phyloP scores from a whole-genome alignment of 176 grass and related monocot genomes.

The Carex myosuroides region DNA sequence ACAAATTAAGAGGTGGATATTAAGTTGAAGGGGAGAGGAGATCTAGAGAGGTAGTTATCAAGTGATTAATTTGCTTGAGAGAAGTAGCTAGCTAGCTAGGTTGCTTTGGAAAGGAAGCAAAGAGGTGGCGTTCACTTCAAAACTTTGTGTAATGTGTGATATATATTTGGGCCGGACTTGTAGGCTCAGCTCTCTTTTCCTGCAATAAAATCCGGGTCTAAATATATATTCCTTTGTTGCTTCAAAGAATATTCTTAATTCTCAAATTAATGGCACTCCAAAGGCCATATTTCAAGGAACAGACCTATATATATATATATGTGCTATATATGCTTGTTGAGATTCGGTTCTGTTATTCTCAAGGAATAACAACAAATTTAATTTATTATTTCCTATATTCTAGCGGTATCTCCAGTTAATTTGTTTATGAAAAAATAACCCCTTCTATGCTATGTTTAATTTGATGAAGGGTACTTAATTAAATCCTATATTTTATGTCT shows the following conservation, averaged over 20 bases:
- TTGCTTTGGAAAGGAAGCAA: slow-evolving; percentile 32
- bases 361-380: too few relatives aligned
- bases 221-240: slow-evolving; percentile 8
- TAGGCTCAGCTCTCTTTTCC: slow-evolving; percentile 15
- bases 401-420: too few relatives aligned
- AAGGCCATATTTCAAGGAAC: background rate
- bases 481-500: too few relatives aligned
- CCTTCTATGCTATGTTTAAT: background rate
- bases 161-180: slow-evolving; percentile 6
- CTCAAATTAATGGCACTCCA: background rate
- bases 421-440: background rate
- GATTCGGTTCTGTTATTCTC: too few relatives aligned
- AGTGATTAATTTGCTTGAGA: slow-evolving; percentile 21
- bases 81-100: background rate
- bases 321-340: background rate
- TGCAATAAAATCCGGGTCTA: slow-evolving; percentile 21
- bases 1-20: background rate
- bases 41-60: slow-evolving; percentile 18
- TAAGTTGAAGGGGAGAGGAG: too few relatives aligned
- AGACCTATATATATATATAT: background rate
- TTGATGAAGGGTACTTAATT: background rate
- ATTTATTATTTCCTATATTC: background rate
- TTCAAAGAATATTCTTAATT: slow-evolving; percentile 11
- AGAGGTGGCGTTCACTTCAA: slow-evolving; percentile 32
- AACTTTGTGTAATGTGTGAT: slow-evolving; percentile 9